phyloP scores from a whole-genome alignment of 768 basidiomycete genomes.

The Suillus weaverae region DNA sequence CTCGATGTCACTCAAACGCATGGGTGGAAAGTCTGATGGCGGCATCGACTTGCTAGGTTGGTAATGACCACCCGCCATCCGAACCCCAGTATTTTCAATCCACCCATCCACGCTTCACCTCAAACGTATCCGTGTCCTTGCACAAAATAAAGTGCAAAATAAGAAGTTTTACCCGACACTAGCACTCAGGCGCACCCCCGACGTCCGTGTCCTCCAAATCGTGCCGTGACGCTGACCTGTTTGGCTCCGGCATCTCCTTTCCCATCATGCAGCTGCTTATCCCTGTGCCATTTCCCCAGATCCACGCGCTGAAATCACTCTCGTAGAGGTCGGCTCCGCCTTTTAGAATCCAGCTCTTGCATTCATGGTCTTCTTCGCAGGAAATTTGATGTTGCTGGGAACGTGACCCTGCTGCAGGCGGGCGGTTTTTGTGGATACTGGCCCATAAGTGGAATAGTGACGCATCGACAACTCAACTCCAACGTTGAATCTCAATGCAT shows the following conservation, averaged over 20 bases:
- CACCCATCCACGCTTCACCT: constrained; percentile 26
- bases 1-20: constrained; percentile 76
- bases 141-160: constrained; percentile 90
- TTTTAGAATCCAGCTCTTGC: constrained; percentile 70
- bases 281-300: neutral
- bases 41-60: constrained; percentile 88
- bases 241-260: constrained; percentile 75
- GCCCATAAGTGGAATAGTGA: neutral
- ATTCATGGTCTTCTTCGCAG: constrained; percentile 55
- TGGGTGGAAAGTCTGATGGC: constrained; percentile 86
- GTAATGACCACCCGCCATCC: constrained; percentile 77
- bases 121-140: constrained; percentile 70
- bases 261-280: constrained; percentile 77
- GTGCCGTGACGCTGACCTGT: constrained; percentile 58
- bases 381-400: constrained; percentile 70
- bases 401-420: constrained; percentile 27
- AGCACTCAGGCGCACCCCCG: constrained; percentile 22
- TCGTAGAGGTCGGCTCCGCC: constrained; percentile 44
- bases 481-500: neutral
- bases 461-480: neutral
- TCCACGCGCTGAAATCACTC: constrained; percentile 3
- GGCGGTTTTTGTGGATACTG: constrained; percentile 19
- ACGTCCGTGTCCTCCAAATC: constrained; percentile 54
- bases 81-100: neutral
- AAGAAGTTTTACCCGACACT: constrained; percentile 72